Percentiles rank a stretch among this genome's conserved stretches.
phyloP scores from a whole-genome alignment of 1,284 basidiomycete species.

The Tilletia walkeri region DNA sequence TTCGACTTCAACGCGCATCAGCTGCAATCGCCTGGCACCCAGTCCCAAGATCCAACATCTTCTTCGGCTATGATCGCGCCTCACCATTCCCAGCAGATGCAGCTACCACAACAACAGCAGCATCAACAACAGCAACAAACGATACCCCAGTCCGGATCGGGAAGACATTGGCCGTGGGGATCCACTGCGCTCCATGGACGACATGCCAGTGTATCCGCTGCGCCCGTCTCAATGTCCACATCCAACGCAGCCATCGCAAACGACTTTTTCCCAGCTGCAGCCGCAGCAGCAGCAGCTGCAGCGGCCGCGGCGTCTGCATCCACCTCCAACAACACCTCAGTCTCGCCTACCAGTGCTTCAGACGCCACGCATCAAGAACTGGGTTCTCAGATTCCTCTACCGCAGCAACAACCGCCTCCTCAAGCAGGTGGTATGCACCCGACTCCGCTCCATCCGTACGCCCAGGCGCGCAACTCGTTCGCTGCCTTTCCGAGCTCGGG shows the following conservation, averaged over 20 bases:
- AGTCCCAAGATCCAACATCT: not conserved
- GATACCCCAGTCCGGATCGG: conserved; percentile 21
- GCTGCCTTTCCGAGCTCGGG: conserved; percentile 28
- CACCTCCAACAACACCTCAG: not conserved
- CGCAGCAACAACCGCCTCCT: not conserved
- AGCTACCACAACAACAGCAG: not conserved
- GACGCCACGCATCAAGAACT: not conserved
- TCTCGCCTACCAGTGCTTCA: not conserved
- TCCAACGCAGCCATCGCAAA: not conserved
- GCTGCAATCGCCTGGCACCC: not conserved
- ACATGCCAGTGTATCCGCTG: conserved; percentile 36
- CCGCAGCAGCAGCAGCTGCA: not conserved
- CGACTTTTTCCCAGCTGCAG: conserved; percentile 6
- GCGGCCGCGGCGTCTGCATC: not conserved
- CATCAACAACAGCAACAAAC: conserved; percentile 29
- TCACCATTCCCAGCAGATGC: not conserved
- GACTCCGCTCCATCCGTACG: conserved; percentile 30
- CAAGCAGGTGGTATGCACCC: not conserved
- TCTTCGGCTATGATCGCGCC: not conserved
- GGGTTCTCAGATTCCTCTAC: not conserved
- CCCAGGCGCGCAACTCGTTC: conserved; percentile 34
- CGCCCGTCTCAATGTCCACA: conserved; percentile 13
- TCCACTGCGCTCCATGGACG: conserved; percentile 29
- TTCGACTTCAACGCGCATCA: not conserved
- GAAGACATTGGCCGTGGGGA: conserved; percentile 41